phyloP scores from a whole-genome alignment of 129 eudicot genomes.

The Sambucus nigra region DNA sequence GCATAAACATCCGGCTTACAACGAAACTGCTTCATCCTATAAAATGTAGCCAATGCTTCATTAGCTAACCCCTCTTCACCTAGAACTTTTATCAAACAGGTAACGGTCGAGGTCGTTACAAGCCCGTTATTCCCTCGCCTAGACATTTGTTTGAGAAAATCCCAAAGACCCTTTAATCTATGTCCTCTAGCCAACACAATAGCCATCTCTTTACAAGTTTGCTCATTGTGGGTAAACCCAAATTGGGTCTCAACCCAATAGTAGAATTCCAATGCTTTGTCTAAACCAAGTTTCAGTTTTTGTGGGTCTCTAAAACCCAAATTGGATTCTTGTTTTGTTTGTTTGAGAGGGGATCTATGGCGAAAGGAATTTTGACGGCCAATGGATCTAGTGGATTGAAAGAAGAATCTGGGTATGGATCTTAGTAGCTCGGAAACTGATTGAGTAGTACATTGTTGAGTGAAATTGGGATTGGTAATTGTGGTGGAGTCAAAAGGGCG shows the following conservation, averaged over 20 bases:
- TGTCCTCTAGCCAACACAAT: slow-evolving; percentile 55
- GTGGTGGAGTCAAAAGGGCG: slow-evolving; percentile 28
- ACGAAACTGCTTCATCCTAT: slow-evolving; percentile 77
- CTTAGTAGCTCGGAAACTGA: slow-evolving; percentile 47
- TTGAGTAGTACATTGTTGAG: slow-evolving; percentile 27
- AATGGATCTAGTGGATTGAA: slow-evolving; percentile 61
- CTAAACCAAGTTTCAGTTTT: slow-evolving; percentile 39
- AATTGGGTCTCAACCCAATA: slow-evolving; percentile 61
- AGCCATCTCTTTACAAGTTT: slow-evolving; percentile 75
- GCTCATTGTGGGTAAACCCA: slow-evolving; percentile 59
- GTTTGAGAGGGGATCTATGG: slow-evolving; percentile 74
- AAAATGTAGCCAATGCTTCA: slow-evolving; percentile 60
- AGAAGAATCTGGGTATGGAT: slow-evolving; percentile 53
- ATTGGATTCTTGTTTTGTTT: slow-evolving; percentile 50
- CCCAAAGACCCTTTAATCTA: slow-evolving; percentile 48
- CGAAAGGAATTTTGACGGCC: slow-evolving; percentile 63
- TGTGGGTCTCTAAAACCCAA: slow-evolving; percentile 43
- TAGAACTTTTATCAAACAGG: slow-evolving; percentile 78
- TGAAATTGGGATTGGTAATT: slow-evolving; percentile 7
- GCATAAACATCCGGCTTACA: slow-evolving; percentile 79
- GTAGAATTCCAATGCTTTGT: slow-evolving; percentile 59
- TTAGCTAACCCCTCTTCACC: slow-evolving; percentile 77
- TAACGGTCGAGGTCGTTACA: slow-evolving; percentile 55
- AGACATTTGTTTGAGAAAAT: slow-evolving; percentile 64
- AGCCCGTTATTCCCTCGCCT: slow-evolving; percentile 32